These are phyloP conservation scores for Blepharisma undulans DNA, from an alignment of 169 alveolate genomes.

Conservation along the genomic window DNA sequence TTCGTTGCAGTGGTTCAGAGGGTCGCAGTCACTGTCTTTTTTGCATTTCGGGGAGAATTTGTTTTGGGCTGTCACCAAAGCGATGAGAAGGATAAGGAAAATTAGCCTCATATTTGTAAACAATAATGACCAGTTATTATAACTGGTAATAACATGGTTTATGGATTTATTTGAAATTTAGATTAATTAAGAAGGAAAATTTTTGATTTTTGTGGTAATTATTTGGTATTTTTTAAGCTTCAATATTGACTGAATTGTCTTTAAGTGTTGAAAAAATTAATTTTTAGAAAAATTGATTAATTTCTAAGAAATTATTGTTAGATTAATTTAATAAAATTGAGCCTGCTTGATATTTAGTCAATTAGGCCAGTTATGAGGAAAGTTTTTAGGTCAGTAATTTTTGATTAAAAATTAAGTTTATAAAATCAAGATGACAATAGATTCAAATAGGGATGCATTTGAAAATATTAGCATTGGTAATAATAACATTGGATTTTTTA, in stretches of 20 bases:
- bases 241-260: no score
- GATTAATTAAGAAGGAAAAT: not conserved
- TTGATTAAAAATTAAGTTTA: no score
- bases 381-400: not conserved
- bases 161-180: not conserved
- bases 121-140: not conserved
- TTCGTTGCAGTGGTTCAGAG: not conserved
- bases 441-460: not conserved
- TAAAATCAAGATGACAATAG: not conserved
- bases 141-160: not conserved
- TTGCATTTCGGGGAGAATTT: not conserved
- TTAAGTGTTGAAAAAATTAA: not conserved
- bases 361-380: not conserved
- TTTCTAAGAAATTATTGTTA: not conserved
- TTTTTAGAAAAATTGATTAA: not conserved
- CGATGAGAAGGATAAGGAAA: not conserved
- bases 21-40: not conserved
- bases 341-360: not conserved
- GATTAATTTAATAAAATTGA: no score
- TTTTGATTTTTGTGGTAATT: not conserved
- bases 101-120: not conserved
- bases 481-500: no score
- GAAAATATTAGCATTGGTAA: not conserved
- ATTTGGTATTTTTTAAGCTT: not conserved
- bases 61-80: not conserved